Evolutionary conservation across 2,329 filamentous ascomycete genomes (phyloP).

Genomic region (Cytospora paraplurivora): DNA sequence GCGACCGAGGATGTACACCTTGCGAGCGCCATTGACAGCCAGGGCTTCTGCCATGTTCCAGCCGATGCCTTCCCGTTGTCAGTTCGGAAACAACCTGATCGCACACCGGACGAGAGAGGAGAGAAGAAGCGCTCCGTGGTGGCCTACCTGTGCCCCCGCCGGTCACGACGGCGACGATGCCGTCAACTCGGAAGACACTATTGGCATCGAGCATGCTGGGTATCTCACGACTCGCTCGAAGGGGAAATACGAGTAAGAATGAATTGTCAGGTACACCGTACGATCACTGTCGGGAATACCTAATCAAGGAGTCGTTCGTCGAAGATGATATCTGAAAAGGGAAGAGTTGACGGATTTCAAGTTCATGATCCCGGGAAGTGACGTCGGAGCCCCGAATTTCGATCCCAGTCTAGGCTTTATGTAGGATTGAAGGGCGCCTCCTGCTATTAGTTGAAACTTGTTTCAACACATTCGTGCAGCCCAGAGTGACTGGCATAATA

Average conservation of each 20-base stretch:
- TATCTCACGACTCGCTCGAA: not conserved
- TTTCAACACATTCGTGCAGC: too few species aligned
- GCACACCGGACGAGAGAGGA: not conserved
- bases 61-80: conserved; percentile 48
- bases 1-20: conserved; percentile 55
- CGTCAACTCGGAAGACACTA: conserved; percentile 51
- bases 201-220: conserved; percentile 32
- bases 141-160: conserved; percentile 53
- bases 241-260: not conserved
- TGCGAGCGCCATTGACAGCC: conserved; percentile 51
- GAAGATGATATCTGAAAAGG: too few species aligned
- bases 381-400: too few species aligned
- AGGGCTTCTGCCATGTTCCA: conserved; percentile 53
- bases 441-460: too few species aligned
- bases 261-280: not conserved
- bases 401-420: too few species aligned
- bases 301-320: too few species aligned
- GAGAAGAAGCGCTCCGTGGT: not conserved
- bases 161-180: conserved; percentile 57
- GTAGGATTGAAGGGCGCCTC: too few species aligned
- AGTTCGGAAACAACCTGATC: not conserved
- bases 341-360: too few species aligned
- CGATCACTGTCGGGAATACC: not conserved
- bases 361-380: too few species aligned
- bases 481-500: not conserved